Evolutionary conservation across 257 asterid species (phyloP), one percentile per base, ranked within the genome.

Genomic region (Primulina tabacum): DNA sequence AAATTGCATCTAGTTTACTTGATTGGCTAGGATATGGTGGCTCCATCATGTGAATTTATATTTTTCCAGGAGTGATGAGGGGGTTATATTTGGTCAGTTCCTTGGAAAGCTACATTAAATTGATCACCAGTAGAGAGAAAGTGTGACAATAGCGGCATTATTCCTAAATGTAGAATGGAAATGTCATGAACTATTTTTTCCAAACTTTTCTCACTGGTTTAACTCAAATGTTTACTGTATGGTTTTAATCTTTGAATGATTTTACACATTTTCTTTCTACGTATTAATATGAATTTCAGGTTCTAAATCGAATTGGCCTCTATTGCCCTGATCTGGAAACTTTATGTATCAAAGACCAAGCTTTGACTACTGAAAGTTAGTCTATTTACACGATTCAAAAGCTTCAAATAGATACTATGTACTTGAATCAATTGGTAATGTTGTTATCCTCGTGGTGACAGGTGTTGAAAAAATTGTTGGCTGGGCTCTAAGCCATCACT

Each of bases 401-500:
- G 72, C 72, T 62, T 83, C 67, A 40, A 61, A 33, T 73, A 33
- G 24, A 16, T 29, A 60, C 52, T 33, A 1, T 77, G 67, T 55
- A 59, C 65, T 71, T 62, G 35, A 62, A 20, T 70, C 62, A 35
- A 62, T 71, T 71, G 67, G 60, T 57, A 63, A 55, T 78, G 61
- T 33, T 10, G 20, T 75, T 69, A 33, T 72, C 75, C 75, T 71
- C 62, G 40, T 79, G 69, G 62, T 83, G 69, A 71, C 76, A 92
- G 98, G 84, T 59, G 87, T 82, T 53, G 96, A 92, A 64, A 89
- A 89, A 72, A 78, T 82, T 55, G 80, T 89, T 58, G 96, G 96
- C 72, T 92, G 96, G 96, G 95, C 94, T 71, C 67, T 91, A 68
- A 89, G 91, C 79, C 90, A 92, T 82, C 96, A 87, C 82, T 83